These are phyloP conservation scores for Ceratobasidium sp. DNA, from an alignment of 1,284 basidiomycete genomes.

Conservation along the genomic window DNA sequence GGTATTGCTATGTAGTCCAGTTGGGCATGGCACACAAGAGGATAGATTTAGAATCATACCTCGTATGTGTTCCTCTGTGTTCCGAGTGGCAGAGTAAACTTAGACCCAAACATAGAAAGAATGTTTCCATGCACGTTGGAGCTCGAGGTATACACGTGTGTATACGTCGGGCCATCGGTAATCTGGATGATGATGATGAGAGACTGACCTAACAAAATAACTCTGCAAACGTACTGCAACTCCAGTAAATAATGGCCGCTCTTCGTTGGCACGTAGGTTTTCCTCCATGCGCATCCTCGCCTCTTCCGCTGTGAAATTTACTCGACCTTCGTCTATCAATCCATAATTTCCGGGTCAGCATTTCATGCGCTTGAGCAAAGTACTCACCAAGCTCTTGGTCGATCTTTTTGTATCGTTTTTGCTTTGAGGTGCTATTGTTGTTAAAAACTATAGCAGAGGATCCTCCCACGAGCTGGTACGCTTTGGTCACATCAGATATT, in stretches of 20 bases:
- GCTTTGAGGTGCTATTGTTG: conserved; percentile 47
- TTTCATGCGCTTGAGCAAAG: not conserved
- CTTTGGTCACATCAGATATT: conserved; percentile 47
- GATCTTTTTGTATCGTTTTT: conserved; percentile 46
- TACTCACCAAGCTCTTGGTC: conserved; percentile 36
- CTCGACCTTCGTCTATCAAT: conserved; percentile 44
- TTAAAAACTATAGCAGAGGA: conserved; percentile 46
- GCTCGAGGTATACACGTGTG: conserved; percentile 88
- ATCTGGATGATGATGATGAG: conserved; percentile 53
- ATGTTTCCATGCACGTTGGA: conserved; percentile 68
- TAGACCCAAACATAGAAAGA: conserved; percentile 73
- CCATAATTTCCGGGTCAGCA: not conserved
- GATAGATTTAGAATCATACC: conserved; percentile 55
- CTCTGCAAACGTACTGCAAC: conserved; percentile 58
- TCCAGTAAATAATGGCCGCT: conserved; percentile 71
- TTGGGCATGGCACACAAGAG: too few species aligned
- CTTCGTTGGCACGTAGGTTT: conserved; percentile 67
- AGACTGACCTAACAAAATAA: conserved; percentile 41
- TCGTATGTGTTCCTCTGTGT: conserved; percentile 74
- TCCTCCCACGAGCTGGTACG: not conserved
- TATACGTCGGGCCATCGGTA: conserved; percentile 71
- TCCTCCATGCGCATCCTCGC: conserved; percentile 72
- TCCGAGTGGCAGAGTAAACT: conserved; percentile 84
- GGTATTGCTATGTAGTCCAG: conserved; percentile 55
- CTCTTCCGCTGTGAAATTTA: conserved; percentile 59